Conservation (phyloP, 106 monocot genomes). For the Dendrobium chrysotoxum region DNA sequence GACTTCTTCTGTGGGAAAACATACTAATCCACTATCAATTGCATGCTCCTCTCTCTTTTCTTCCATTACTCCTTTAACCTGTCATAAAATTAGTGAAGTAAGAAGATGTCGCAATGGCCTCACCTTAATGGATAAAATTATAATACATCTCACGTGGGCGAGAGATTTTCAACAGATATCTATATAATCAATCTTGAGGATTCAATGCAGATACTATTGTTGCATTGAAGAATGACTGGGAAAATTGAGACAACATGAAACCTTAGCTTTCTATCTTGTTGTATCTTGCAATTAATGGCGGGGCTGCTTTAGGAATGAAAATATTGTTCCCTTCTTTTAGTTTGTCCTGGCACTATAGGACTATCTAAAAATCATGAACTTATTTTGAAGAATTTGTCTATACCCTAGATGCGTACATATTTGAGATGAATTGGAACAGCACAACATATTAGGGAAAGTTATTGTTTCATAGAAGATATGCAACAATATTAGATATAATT, state of each 20-base stretch:
- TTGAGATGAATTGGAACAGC: no score
- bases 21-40: constrained; percentile 35
- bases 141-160: not conserved
- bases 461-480: no score
- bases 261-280: not conserved
- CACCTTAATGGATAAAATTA: not conserved
- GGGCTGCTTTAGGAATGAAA: not conserved
- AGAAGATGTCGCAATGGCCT: not conserved
- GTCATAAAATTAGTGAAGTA: not conserved
- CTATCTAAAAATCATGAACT: not conserved
- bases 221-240: no score
- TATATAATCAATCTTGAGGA: no score
- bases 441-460: no score
- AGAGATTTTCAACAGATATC: no score
- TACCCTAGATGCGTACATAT: no score
- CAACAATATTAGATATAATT: no score
- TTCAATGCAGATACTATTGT: no score
- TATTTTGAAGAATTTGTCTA: no score
- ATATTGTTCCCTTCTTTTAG: not conserved
- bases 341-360: not conserved
- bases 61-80: constrained; percentile 65
- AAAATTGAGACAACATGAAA: no score
- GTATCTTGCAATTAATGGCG: not conserved
- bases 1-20: constrained; percentile 45
- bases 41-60: constrained; percentile 55